phyloP scores from a whole-genome alignment of 345 rosid genomes.

The Corchorus capsularis region DNA sequence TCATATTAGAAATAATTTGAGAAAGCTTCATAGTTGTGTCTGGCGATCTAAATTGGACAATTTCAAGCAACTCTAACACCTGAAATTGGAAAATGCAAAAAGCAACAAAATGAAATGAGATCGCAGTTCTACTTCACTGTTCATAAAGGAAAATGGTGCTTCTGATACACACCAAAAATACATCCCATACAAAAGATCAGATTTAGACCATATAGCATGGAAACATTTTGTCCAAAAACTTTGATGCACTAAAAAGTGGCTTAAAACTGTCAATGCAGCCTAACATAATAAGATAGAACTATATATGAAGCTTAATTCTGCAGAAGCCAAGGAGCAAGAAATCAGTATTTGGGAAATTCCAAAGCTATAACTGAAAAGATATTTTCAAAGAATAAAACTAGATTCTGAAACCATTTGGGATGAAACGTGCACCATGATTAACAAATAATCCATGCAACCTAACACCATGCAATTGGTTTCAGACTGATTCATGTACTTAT shows the following conservation, averaged over 20 bases:
- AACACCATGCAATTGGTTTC: background rate
- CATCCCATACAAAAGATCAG: background rate
- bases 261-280: background rate
- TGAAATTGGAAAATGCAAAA: conserved; percentile 33
- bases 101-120: background rate
- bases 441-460: background rate
- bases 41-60: conserved; percentile 82
- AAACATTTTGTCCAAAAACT: conserved; percentile 7
- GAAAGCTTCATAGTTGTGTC: conserved; percentile 73
- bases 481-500: conserved; percentile 1
- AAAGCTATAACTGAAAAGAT: conserved; percentile 6
- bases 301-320: too few species aligned
- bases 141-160: conserved; percentile 4
- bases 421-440: background rate
- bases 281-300: background rate
- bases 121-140: background rate
- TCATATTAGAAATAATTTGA: conserved; percentile 59
- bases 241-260: background rate
- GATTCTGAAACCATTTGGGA: background rate
- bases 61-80: conserved; percentile 88
- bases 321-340: conserved; percentile 23
- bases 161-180: background rate
- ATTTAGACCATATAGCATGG: background rate
- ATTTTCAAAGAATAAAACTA: conserved; percentile 1
- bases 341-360: background rate